A percentile compares a stretch with the other conserved stretches of the same genome.
phyloP scores from a whole-genome alignment of 2,329 filamentous ascomycete species.

The Akanthomyces muscarius region DNA sequence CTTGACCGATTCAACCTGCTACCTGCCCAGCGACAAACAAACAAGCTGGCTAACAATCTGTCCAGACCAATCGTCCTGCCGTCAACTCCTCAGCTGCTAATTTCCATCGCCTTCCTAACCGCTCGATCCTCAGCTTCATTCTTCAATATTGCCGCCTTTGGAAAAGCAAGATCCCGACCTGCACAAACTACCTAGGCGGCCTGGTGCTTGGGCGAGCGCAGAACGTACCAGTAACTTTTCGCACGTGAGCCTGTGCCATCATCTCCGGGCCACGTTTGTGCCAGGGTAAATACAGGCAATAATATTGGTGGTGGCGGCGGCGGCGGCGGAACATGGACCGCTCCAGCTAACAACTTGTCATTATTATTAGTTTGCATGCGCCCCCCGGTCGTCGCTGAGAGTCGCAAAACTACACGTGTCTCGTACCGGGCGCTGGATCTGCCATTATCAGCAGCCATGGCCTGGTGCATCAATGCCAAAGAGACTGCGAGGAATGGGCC shows the following conservation, averaged over 20 bases:
- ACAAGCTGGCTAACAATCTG: no score
- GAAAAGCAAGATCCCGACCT: background rate
- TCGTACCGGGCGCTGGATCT: background rate
- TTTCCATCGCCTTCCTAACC: no score
- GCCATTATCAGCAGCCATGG: background rate
- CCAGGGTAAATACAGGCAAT: background rate
- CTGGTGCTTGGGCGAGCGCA: background rate
- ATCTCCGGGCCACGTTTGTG: slow-evolving; percentile 1
- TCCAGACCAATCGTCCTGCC: background rate
- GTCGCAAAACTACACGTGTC: background rate
- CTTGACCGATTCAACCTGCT: background rate
- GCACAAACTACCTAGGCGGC: background rate
- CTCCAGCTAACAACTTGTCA: background rate
- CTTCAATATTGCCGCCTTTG: background rate
- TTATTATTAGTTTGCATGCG: background rate
- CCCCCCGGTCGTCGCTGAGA: background rate
- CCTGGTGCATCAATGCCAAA: background rate
- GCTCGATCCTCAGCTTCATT: background rate
- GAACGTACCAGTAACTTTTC: background rate
- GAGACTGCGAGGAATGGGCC: background rate
- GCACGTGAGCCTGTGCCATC: slow-evolving; percentile 9
- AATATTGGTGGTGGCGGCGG: background rate
- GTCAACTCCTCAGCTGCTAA: background rate
- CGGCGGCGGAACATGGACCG: background rate
- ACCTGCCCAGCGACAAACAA: background rate